These are phyloP conservation scores for Neonectria magnoliae DNA, from an alignment of 2,329 filamentous ascomycete genomes.

Conservation along the genomic window DNA sequence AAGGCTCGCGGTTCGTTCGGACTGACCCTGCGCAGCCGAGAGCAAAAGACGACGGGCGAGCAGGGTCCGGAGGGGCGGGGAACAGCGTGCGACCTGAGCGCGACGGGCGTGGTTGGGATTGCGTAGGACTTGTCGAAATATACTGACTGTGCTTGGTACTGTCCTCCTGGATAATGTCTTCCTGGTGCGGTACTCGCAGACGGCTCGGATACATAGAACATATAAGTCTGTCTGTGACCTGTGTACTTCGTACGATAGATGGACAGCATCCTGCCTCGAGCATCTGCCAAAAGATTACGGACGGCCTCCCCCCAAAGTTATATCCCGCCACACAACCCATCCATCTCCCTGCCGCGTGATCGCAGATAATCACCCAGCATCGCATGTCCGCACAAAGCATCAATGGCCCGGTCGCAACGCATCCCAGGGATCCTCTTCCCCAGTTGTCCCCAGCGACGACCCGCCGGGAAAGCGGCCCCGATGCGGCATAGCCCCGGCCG, in stretches of 20 bases:
- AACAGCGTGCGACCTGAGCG: background rate
- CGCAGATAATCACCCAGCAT: background rate
- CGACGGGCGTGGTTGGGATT: background rate
- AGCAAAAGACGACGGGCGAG: background rate
- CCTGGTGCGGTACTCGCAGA: too few relatives aligned
- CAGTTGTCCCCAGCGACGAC: background rate
- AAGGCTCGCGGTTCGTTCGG: too few relatives aligned
- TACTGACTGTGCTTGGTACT: too few relatives aligned
- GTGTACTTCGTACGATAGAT: too few relatives aligned
- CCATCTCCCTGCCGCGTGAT: background rate
- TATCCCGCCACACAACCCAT: background rate
- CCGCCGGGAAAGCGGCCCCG: conserved; percentile 19
- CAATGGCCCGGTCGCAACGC: background rate
- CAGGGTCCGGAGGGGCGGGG: background rate
- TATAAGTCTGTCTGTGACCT: too few relatives aligned
- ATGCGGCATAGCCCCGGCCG: conserved; percentile 8
- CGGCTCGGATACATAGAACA: too few relatives aligned
- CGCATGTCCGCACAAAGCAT: background rate
- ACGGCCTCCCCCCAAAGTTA: background rate
- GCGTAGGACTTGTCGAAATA: background rate
- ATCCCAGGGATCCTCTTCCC: background rate
- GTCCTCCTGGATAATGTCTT: too few relatives aligned
- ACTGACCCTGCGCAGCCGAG: background rate
- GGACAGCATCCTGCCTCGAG: too few relatives aligned
- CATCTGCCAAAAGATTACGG: background rate